These are phyloP conservation scores for Solanum corneliomulleri DNA, from an alignment of 257 asterid species.

Conservation along the genomic window DNA sequence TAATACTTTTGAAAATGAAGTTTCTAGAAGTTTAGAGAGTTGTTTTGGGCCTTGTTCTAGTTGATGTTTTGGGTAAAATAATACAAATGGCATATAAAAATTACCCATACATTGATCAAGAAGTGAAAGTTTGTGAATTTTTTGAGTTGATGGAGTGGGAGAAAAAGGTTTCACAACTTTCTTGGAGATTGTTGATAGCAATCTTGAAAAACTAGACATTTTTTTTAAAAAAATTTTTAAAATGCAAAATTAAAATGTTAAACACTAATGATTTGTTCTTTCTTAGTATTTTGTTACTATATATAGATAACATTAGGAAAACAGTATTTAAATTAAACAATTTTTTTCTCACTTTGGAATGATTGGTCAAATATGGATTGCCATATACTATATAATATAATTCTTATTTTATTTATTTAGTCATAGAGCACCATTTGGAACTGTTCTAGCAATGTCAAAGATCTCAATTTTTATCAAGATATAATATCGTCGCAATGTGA, in stretches of 20 bases:
- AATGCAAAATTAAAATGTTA: background rate
- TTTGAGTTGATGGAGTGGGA: background rate
- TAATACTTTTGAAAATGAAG: background rate
- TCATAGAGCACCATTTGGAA: background rate
- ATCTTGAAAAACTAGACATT: background rate
- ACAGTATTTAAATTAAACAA: background rate
- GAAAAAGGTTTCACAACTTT: background rate
- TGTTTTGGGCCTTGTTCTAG: background rate
- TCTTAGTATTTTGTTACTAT: background rate
- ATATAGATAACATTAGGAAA: background rate
- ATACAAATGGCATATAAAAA: background rate
- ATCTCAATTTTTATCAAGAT: background rate
- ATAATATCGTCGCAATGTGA: accelerated
- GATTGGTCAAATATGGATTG: background rate
- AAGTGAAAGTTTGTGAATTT: background rate
- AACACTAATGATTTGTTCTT: background rate
- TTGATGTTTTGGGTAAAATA: background rate
- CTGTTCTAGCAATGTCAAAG: background rate
- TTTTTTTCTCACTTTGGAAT: background rate
- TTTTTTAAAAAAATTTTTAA: background rate
- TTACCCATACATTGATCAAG: background rate
- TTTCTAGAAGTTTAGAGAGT: background rate
- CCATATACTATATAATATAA: too few relatives aligned
- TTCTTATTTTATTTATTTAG: too few relatives aligned
- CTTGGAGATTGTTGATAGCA: background rate